Base-by-base conservation (phyloP, 1,284 basidiomycete species). In the Heterobasidion parviporum region DNA sequence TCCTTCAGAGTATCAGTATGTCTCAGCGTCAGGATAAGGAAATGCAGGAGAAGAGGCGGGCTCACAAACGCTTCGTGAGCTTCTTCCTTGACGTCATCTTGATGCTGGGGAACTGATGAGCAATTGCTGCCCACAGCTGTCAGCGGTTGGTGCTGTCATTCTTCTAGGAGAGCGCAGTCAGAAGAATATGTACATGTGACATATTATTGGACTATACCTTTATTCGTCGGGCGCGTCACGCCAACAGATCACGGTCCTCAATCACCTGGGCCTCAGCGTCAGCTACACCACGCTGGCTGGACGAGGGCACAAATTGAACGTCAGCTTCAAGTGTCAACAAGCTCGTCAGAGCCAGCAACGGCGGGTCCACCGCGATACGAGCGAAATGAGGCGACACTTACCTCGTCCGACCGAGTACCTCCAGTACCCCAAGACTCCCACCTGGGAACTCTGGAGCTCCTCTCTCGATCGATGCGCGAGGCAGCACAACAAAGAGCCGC, bases 171-270 rank as follows among this genome's bases (percentile, higher is more conserved):
- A 68, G 52, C 66, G 64, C 14, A 72, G 70, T 52, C 63, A 67
- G 34, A 50, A 47, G 2, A 73, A 74, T 54, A 71, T 66, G 53
- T 56, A 63, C 5, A 46, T 58, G 0, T 64, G 64, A 36, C 60
- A 64, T 5, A 48, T 70, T 18, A 51, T 68, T n/a, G 65, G 60
- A 0, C 56, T 71, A 2, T 74, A 71, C 52, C 61, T 75, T 4
- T 70, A 69, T 52, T 67, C 65, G 0, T 63, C 63, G 0, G 70
- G 70, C 1, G 62, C 65, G 0, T 59, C 63, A 14, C 63, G 68
- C 2, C 71, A 72, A 56, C 55, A 56, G 0, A 65, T 70, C 16
- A 55, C 59, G 16, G 64, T 71, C 5, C 45, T 69, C 15, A 61
- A 62, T 2, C 64, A 62, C 36, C 38, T 71, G 0, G 66, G 70